Conservation (phyloP, 805 yeast genomes). For the Yarrowia sp. region DNA sequence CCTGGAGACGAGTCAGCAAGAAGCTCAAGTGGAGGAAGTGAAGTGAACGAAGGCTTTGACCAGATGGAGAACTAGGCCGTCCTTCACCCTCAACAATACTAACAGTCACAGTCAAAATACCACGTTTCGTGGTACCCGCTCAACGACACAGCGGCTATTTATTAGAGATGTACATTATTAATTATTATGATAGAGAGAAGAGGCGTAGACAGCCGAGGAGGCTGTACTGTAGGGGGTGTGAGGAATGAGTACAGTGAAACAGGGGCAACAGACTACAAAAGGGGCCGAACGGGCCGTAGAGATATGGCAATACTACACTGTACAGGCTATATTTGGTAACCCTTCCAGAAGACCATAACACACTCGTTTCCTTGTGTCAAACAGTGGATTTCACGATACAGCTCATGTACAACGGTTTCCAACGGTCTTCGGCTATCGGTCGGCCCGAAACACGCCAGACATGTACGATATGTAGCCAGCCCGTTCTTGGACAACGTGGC, state of each 20-base stretch:
- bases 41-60: too few relatives aligned
- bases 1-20: conserved; percentile 33
- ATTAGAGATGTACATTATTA: conserved; percentile 36
- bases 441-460: not conserved
- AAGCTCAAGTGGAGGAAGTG: conserved; percentile 29
- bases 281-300: too few relatives aligned
- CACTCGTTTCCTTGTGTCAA: not conserved
- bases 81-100: not conserved
- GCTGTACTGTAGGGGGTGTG: too few relatives aligned
- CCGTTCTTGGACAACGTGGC: too few relatives aligned
- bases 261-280: too few relatives aligned
- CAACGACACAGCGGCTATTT: conserved; percentile 10
- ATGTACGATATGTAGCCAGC: too few relatives aligned
- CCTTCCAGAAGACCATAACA: not conserved
- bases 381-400: conserved; percentile 1
- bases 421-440: conserved; percentile 8
- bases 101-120: conserved; percentile 5
- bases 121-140: conserved; percentile 6
- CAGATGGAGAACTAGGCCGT: too few relatives aligned
- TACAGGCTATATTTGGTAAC: too few relatives aligned
- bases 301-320: too few relatives aligned
- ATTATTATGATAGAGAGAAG: not conserved
- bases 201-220: too few relatives aligned
- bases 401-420: not conserved
- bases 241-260: too few relatives aligned